Evolutionary conservation across 1,284 basidiomycete species (phyloP), one percentile per base, ranked within the genome.

Genomic region (Marasmius oreades): DNA sequence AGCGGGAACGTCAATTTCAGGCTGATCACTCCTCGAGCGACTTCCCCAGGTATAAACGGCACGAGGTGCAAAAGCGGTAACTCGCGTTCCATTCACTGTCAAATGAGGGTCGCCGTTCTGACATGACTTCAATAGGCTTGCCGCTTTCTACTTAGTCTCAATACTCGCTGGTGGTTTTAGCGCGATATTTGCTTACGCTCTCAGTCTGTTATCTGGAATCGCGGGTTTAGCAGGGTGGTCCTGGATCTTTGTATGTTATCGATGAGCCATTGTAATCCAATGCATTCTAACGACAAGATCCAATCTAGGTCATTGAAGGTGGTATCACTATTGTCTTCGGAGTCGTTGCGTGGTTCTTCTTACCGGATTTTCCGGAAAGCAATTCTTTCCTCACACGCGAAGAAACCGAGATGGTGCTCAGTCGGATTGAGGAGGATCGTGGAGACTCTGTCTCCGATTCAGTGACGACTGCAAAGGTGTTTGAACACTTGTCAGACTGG

Each of bases 31-130:
- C 53, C 44, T 44, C 51, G 16, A 33, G 34, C 52, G 18, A 20
- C 33, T 26, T 7, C 55, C 20, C 16, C 55, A 77, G 76, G 77
- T 79, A 79, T 64, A 74, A 64, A 20, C 73, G 76, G 24, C 71
- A 77, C 54, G 76, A 79, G 68, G 73, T 77, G 14, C 77, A 79
- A 58, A 76, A 70, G 63, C 66, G 77, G 77, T 73, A 53, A 46
- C 22, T 18, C 24, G 46, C 55, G 52, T 39, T 34, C 26, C 8
- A 18, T 12, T 45, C n/a, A 36, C 16, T 18, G n/a, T n/a, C n/a
- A n/a, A n/a, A n/a, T n/a, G n/a, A n/a, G n/a, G n/a, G n/a, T n/a
- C n/a, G n/a, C n/a, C n/a, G n/a, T n/a, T n/a, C n/a, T 11, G 18
- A 18, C 18, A 31, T 28, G 39, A 11, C 44, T 37, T 37, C 6